These are phyloP conservation scores for Tetrahymena malaccensis DNA, from an alignment of 73 alveolate genomes.

Conservation along the genomic window DNA sequence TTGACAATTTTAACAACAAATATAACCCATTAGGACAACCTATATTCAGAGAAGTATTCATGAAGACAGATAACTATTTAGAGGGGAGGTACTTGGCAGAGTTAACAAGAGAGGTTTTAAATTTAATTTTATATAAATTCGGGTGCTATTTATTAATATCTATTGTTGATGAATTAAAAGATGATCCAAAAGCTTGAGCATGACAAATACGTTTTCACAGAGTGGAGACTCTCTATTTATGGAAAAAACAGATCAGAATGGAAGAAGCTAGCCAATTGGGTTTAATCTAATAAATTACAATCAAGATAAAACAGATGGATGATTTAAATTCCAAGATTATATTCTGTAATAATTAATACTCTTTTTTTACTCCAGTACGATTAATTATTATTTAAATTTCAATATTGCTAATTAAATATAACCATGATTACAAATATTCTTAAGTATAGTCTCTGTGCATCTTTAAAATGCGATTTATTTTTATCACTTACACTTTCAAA, in stretches of 20 bases:
- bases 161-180: not conserved
- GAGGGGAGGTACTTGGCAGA: constrained; percentile 69
- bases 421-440: not conserved
- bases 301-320: constrained; percentile 63
- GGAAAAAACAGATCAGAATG: constrained; percentile 64
- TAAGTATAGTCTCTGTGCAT: not conserved
- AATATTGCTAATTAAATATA: no score
- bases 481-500: not conserved
- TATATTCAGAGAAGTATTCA: constrained; percentile 54
- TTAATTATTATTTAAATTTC: no score
- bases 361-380: not conserved
- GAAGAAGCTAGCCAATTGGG: constrained; percentile 64
- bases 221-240: constrained; percentile 62
- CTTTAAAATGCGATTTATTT: not conserved
- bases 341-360: constrained; percentile 1
- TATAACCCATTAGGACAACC: constrained; percentile 68
- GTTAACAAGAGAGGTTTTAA: constrained; percentile 34
- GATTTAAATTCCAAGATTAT: constrained; percentile 69
- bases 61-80: constrained; percentile 65
- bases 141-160: not conserved
- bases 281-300: constrained; percentile 32
- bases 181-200: constrained; percentile 48
- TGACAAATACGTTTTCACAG: constrained; percentile 41
- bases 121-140: not conserved
- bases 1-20: constrained; percentile 66